Percentiles rank a stretch among this genome's conserved stretches.
Conservation (phyloP, 495 filamentous ascomycete genomes). For the Aspergillus mulundensis region DNA sequence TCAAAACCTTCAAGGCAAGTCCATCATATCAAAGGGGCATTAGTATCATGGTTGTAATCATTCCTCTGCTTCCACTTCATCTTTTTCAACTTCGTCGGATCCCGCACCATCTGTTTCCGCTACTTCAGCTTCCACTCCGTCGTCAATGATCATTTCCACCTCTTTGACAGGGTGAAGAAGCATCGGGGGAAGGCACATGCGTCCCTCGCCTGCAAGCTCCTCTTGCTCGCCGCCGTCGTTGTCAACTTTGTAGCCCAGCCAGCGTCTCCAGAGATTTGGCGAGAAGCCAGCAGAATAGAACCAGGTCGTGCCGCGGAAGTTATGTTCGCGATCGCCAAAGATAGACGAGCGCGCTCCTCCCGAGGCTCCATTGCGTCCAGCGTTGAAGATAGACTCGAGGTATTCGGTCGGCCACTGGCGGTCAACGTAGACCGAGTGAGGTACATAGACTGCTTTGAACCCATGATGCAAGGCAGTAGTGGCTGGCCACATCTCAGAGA, state of each 20-base stretch:
- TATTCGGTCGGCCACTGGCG: conserved; percentile 80
- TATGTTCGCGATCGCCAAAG: conserved; percentile 85
- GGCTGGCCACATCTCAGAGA: conserved; percentile 94
- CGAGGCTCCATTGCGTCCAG: conserved; percentile 73
- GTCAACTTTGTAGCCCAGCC: conserved; percentile 81
- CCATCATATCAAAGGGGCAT: neutral
- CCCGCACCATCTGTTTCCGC: conserved; percentile 15
- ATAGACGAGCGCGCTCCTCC: conserved; percentile 69
- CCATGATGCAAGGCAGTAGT: conserved; percentile 87
- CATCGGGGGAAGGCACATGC: conserved; percentile 93
- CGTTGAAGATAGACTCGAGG: conserved; percentile 80
- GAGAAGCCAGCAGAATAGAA: conserved; percentile 90
- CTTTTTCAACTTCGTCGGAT: neutral
- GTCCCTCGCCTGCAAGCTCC: conserved; percentile 69
- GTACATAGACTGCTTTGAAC: conserved; percentile 89
- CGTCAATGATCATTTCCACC: conserved; percentile 71
- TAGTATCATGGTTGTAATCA: neutral
- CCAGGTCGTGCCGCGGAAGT: conserved; percentile 85
- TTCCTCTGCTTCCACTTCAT: neutral
- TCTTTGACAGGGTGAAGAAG: conserved; percentile 91
- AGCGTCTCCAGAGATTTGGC: conserved; percentile 76
- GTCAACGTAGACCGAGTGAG: conserved; percentile 89
- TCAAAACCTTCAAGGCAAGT: neutral
- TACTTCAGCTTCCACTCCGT: conserved; percentile 20
- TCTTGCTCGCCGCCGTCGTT: conserved; percentile 82